Conservation (phyloP, 352 stramenopile species). For the Vaucheria bursata region DNA sequence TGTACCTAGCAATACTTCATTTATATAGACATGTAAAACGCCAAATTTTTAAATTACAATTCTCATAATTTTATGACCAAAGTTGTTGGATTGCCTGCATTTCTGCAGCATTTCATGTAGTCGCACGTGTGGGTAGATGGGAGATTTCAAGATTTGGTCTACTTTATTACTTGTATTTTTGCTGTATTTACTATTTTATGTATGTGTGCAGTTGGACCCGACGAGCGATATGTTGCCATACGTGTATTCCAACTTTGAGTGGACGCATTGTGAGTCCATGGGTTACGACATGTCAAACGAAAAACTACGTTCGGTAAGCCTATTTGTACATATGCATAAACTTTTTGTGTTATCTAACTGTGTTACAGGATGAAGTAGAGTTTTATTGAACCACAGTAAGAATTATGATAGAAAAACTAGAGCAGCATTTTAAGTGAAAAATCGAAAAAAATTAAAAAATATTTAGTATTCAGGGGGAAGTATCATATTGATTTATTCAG, state of each 20-base stretch:
- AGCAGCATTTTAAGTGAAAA: not conserved
- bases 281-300: not conserved
- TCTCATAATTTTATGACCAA: not conserved
- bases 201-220: not conserved
- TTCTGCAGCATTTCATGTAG: not conserved
- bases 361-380: not conserved
- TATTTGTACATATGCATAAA: not conserved
- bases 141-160: not conserved
- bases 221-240: not conserved
- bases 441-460: not conserved
- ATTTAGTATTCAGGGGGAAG: not conserved
- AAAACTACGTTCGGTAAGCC: not conserved
- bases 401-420: not conserved
- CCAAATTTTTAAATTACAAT: not conserved
- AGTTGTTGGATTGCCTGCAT: not conserved
- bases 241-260: slow-evolving; percentile 1
- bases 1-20: not conserved
- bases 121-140: not conserved
- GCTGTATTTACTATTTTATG: not conserved
- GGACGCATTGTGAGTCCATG: not conserved
- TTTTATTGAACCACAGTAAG: not conserved
- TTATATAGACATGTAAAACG: not conserved
- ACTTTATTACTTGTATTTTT: not conserved
- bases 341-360: not conserved
- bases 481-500: not conserved